Percentiles rank a stretch among this genome's conserved stretches.
These are phyloP conservation scores for Yamadazyma sp. DNA, from an alignment of 805 yeast species.

Conservation along the genomic window DNA sequence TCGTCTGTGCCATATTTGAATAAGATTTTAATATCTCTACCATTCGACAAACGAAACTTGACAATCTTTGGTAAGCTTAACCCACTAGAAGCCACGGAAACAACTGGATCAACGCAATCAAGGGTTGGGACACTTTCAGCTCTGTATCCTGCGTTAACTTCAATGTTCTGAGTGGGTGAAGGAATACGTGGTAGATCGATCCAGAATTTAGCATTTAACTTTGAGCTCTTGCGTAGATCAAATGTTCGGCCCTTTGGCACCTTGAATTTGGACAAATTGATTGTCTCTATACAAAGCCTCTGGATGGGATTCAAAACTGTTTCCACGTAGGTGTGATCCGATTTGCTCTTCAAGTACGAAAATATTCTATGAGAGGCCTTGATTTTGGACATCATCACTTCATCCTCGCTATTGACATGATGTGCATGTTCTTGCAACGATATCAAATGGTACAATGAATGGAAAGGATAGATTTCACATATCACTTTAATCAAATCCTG, in stretches of 20 bases:
- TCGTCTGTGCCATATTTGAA: slow-evolving; percentile 90
- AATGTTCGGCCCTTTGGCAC: slow-evolving; percentile 32
- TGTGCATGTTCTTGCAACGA: slow-evolving; percentile 52
- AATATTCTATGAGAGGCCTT: slow-evolving; percentile 45
- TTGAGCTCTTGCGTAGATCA: slow-evolving; percentile 32
- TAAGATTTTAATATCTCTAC: slow-evolving; percentile 56
- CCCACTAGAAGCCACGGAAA: slow-evolving; percentile 77
- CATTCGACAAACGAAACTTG: slow-evolving; percentile 54
- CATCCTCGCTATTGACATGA: slow-evolving; percentile 25
- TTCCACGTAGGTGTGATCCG: background rate
- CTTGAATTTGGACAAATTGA: slow-evolving; percentile 51
- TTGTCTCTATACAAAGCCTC: slow-evolving; percentile 49
- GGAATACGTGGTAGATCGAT: slow-evolving; percentile 54
- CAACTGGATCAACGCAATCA: slow-evolving; percentile 38
- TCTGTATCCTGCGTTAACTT: background rate
- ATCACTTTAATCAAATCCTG: slow-evolving; percentile 47
- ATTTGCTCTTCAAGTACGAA: slow-evolving; percentile 27
- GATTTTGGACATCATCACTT: slow-evolving; percentile 46
- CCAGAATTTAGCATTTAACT: slow-evolving; percentile 51
- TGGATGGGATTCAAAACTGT: slow-evolving; percentile 46
- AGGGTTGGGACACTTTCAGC: slow-evolving; percentile 45
- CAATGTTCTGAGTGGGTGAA: slow-evolving; percentile 56
- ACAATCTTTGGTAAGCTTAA: slow-evolving; percentile 84
- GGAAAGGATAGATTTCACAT: slow-evolving; percentile 66
- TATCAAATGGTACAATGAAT: slow-evolving; percentile 61